Base-by-base conservation (phyloP, 306 rosid genomes). In the Astragalus glycyphyllos region DNA sequence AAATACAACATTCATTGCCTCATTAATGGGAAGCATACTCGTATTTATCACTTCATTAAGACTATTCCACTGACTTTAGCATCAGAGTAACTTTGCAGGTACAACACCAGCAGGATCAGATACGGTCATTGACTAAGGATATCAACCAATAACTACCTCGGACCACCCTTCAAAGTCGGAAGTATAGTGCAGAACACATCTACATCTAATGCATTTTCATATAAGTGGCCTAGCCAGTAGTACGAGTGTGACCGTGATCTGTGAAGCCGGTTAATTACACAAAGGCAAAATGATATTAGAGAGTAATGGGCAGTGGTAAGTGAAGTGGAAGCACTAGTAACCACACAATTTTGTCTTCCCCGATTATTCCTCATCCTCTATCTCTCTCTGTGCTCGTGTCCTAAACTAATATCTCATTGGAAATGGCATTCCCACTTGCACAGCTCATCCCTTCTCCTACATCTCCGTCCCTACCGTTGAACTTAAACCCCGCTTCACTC, bases 341-440 rank as follows among this genome's bases (percentile, higher is more conserved):
- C 75, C 75, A 79, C 78, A 79, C 63, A 73, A 67, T 60, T 63
- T 41, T 16, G 26, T 71, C 48, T 55, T 54, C 48, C 48, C 35
- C 4, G 9, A 64, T 65, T 65, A 0, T 40, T 8, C 49, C 48
- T 4, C 37, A 12, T 55, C 38, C 51, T 60, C 12, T 45, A 8
- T 29, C 7, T 47, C 14, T 1, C 32, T 50, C 71, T 5, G 13
- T 34, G 37, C 32, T 59, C 42, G 31, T 26, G 31, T 26, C 31
- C 31, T 26, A 26, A 26, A 26, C 5, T 3, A 26, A 65, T 12
- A 67, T 59, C 6, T 5, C 11, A 34, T 71, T 71, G 61, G 58
- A 67, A 73, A 94, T 91, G 99, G 96, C 97, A 58, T 84, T 87
- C 47, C 86, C 88, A 17, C 96, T 87, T 44, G 80, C 88, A 17